Conservation (phyloP, 148 eudicot genomes). For the Oxyria digyna region DNA sequence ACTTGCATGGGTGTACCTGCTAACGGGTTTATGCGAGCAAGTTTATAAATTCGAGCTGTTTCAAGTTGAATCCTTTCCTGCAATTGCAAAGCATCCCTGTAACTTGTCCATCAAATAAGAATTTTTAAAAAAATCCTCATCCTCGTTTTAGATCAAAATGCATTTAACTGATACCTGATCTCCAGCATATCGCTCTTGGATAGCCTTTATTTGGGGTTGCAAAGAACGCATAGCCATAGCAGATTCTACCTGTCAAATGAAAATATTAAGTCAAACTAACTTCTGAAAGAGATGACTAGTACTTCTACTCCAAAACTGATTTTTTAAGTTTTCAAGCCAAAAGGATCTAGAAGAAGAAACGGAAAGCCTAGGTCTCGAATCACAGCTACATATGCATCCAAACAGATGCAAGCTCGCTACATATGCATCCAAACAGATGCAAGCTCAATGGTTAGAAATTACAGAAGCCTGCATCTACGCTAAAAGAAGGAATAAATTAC, state of each 20-base stretch:
- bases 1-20: conserved; percentile 45
- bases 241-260: conserved; percentile 62
- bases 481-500: background rate
- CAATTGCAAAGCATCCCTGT: conserved; percentile 14
- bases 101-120: background rate
- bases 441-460: background rate
- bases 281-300: background rate
- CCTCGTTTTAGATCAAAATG: background rate
- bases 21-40: conserved; percentile 85
- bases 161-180: conserved; percentile 54
- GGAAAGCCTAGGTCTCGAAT: background rate
- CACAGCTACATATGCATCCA: too few relatives aligned
- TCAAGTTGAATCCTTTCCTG: conserved; percentile 91
- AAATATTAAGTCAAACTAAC: background rate
- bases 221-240: conserved; percentile 84
- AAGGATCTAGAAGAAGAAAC: background rate
- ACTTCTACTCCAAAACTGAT: background rate
- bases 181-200: conserved; percentile 88
- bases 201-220: conserved; percentile 95
- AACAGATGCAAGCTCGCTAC: too few relatives aligned
- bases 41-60: conserved; percentile 81
- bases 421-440: background rate
- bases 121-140: background rate
- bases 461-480: background rate
- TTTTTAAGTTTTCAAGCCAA: background rate